Base-by-base conservation (phyloP, 192 early-diverging fungal genomes). In the Coemansia reversa region DNA sequence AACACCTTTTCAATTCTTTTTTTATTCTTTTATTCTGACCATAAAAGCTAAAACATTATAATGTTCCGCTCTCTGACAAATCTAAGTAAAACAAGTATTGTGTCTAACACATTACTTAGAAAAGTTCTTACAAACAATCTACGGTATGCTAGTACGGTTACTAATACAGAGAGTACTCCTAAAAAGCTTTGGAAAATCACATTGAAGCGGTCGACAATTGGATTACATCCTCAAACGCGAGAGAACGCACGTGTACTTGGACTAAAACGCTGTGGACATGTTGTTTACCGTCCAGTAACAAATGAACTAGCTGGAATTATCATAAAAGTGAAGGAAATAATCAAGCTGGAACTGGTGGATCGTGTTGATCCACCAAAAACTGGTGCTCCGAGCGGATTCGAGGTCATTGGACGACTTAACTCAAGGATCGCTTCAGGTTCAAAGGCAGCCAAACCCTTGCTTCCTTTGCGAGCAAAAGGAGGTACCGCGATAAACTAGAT, bases 261-360 rank as follows among this genome's bases (percentile, higher is more conserved):
- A 0, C 66, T 90, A 52, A 64, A 62, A 20, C 66, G 76, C 11
- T 67, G 87, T 22, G 85, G 87, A 45, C 75, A 86, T 54, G 76
- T 85, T 4, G 82, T 87, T 5, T 87, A 84, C 71, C 66, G 79
- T 22, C 71, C 70, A 5, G 83, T 88, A 5, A 70, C 67, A 18
- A 81, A 82, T 39, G 62, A 77, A 29, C 53, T 72, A 8, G 89
- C 87, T 3, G 89, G 87, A n/a, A 75, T 75, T 55, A 75, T 90
- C 12, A 56, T 90, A 28, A 88, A 84, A 72, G 63, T 88, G 20
- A 83, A 85, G 59, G 89, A 90, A 61, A 65, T 90, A 2, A 79
- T 90, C 12, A 68, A 72, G 25, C 70, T 90, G 1, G 81, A 83
- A 58, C 52, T 82, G 25, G 79, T 82, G 22, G 79, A 77, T 19